Percentiles rank a stretch among this genome's conserved stretches.
Evolutionary conservation across 306 rosid species (phyloP).

Genomic region (Oxytropis ochrocephala): DNA sequence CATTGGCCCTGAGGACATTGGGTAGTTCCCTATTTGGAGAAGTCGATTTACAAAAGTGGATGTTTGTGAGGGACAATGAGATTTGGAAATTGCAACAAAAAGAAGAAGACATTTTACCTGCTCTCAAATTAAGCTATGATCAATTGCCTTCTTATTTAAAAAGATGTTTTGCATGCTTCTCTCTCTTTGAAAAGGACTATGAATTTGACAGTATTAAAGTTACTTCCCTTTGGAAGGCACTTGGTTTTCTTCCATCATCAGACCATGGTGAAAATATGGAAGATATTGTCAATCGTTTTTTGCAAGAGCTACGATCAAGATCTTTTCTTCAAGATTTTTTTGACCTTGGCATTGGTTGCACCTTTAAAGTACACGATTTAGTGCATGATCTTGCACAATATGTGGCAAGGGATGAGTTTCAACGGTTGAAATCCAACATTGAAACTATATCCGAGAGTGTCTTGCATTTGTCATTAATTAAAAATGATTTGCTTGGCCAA

Average conservation of each 20-base stretch:
- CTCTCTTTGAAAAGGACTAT: conserved; percentile 7
- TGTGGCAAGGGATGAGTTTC: not conserved
- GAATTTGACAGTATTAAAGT: rapidly evolving
- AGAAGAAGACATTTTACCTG: conserved; percentile 14
- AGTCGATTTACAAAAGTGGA: not conserved
- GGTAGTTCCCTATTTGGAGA: not conserved
- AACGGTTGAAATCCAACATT: not conserved
- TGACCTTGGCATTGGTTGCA: not conserved
- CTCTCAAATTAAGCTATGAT: conserved; percentile 30
- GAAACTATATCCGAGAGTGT: not conserved
- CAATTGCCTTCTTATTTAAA: conserved; percentile 26
- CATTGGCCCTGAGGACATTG: conserved; percentile 23
- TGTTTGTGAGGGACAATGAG: conserved; percentile 6
- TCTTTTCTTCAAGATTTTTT: not conserved
- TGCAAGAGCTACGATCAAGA: not conserved
- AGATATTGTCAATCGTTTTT: conserved; percentile 10
- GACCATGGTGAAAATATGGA: not conserved
- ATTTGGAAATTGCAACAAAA: conserved; percentile 28
- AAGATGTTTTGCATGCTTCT: conserved; percentile 27
- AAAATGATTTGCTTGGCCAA: not conserved
- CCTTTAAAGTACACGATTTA: not conserved
- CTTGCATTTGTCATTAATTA: not conserved
- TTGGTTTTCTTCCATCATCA: conserved; percentile 15
- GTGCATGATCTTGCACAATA: conserved; percentile 14
- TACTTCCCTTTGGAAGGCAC: conserved; percentile 24